Percentiles rank a stretch among this genome's conserved stretches.
Evolutionary conservation across 2,329 filamentous ascomycete genomes (phyloP).

Genomic region (Mycogone perniciosa): DNA sequence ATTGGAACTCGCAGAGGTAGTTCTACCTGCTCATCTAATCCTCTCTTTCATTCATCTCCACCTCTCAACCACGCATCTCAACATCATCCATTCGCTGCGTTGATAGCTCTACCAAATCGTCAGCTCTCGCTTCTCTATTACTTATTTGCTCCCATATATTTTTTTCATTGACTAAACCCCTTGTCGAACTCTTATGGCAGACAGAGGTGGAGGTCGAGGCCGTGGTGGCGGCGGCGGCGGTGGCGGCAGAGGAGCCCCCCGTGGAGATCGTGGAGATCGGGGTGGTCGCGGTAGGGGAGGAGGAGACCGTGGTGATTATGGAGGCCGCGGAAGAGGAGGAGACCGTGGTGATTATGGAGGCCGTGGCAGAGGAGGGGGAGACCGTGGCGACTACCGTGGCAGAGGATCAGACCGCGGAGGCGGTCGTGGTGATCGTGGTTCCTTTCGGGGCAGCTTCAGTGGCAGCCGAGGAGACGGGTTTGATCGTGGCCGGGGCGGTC

Average conservation of each 20-base stretch:
- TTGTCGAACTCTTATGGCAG: background rate
- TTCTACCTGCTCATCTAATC: too few species aligned
- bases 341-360: conserved; percentile 21
- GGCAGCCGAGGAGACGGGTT: conserved; percentile 15
- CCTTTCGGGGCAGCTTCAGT: conserved; percentile 16
- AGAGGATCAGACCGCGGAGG: conserved; percentile 16
- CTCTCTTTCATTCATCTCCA: background rate
- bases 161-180: too few species aligned
- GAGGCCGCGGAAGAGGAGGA: conserved; percentile 13
- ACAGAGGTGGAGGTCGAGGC: conserved; percentile 6
- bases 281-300: conserved; percentile 13
- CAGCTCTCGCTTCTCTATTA: too few species aligned
- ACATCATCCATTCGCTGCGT: background rate
- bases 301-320: conserved; percentile 7
- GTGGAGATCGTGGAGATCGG: conserved; percentile 12
- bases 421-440: conserved; percentile 10
- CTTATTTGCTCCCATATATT: too few species aligned
- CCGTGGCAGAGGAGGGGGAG: conserved; percentile 15
- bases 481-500: conserved; percentile 16
- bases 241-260: background rate
- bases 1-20: too few species aligned
- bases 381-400: conserved; percentile 15
- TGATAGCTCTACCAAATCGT: too few species aligned
- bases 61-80: background rate
- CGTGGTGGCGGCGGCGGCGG: conserved; percentile 12